Conservation (phyloP, 129 eudicot species). For the sunflower (Helianthus annuus) region HanXRQr2.0-SUNRISE NC_035439.2:142393585-142394084, state of each 20-base stretch:
- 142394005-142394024: conserved; percentile 16
- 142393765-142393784: neutral
- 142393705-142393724: conserved; percentile 16
- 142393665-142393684: conserved; percentile 14
- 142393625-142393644: conserved; percentile 32
- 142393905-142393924: conserved; percentile 14
- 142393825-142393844: no score
- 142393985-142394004: conserved; percentile 6
- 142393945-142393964: neutral
- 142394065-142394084: conserved; percentile 14
- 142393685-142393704: conserved; percentile 13
- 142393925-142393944: neutral
- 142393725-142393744: conserved; percentile 12
- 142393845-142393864: conserved; percentile 8
- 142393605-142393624: conserved; percentile 31
- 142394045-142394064: conserved; percentile 22
- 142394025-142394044: conserved; percentile 9
- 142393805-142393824: conserved; percentile 20
- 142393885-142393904: conserved; percentile 13
- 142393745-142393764: neutral
- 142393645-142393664: conserved; percentile 15
- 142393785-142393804: conserved; percentile 7
- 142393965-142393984: conserved; percentile 10
- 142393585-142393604: conserved; percentile 14
- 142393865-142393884: conserved; percentile 22